Base-by-base conservation (phyloP, 2,329 filamentous ascomycete species). In the Colletotrichum eremochloae region DNA sequence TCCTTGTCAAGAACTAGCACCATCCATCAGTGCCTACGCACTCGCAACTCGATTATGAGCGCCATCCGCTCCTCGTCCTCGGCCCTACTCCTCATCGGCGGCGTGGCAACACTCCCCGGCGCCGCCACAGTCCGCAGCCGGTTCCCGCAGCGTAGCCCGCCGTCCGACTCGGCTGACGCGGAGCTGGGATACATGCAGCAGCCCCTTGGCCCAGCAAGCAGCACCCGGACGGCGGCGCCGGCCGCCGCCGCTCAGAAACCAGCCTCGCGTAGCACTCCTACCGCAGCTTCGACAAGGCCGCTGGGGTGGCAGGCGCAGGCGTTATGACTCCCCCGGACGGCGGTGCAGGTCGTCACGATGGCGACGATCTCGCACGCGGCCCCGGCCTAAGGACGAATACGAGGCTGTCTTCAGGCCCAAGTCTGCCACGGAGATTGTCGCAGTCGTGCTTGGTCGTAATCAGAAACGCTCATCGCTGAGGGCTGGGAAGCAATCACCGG, bases 101-200 rank as follows among this genome's bases (percentile, higher is more conserved):
- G 75, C 61, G 74, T 76, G 3, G 75, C 75, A 12, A 73, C 74
- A 9, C 72, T 76, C 1, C 75, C 75, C 18, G 72, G 75, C 38
- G 75, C 74, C 42, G 65, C 75, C 40, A 62, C 75, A 20, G 75
- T 76, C 33, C 74, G 75, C 61, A 74, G 68, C 5, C 67, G 61
- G 14, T 73, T 73, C 36, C 71, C 67, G 12, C 67, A 65, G 18
- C 56, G 67, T 62, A 46, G 40, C n/a, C 29, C 56, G 14, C 33
- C 61, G 15, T 50, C 67, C 24, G 29, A 40, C n/a, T 42, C 62
- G 20, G 56, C 68, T 44, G 56, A 73, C 8, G 67, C 67, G 20
- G 71, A 73, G 44, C 57, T 73, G 67, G 71, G 67, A 18, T 73
- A 71, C 44, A 63, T 73, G 67, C 61, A 70, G 50, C 67, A 73